Conservation (phyloP, 2,329 filamentous ascomycete species). For the Fusarium solani-melongenae region DNA sequence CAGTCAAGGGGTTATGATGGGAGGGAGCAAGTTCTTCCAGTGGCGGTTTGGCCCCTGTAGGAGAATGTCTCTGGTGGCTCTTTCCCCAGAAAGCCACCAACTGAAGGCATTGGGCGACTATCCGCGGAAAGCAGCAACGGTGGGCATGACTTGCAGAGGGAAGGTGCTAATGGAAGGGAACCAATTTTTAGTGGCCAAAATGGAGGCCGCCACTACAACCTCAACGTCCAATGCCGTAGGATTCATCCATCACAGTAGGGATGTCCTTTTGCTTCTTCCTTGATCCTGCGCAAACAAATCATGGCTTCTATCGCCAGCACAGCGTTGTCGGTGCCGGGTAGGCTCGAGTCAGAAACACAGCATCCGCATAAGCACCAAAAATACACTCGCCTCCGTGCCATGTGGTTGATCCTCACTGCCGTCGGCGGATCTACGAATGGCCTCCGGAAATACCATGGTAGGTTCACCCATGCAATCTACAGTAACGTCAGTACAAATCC, state of each 20-base stretch:
- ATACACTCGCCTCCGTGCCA: slow-evolving; percentile 14
- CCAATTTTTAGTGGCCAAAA: neutral
- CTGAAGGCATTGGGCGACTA: neutral
- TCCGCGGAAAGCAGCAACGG: neutral
- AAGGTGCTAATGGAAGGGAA: slow-evolving; percentile 3
- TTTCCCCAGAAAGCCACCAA: slow-evolving; percentile 28
- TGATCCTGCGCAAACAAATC: neutral
- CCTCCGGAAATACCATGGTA: slow-evolving; percentile 17
- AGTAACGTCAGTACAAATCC: slow-evolving; percentile 16
- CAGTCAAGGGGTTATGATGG: neutral
- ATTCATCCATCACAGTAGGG: neutral
- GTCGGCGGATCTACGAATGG: slow-evolving; percentile 24
- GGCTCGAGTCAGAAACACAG: neutral
- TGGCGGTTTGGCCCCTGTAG: slow-evolving; percentile 12
- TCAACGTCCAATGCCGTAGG: neutral
- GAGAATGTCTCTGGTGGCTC: neutral
- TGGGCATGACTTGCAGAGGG: neutral
- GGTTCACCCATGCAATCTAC: neutral
- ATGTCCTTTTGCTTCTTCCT: neutral
- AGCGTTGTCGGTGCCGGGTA: neutral
- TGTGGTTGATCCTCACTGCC: slow-evolving; percentile 17
- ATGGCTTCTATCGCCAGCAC: neutral
- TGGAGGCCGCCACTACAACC: neutral
- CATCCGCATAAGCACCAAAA: slow-evolving; percentile 26
- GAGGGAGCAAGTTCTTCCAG: slow-evolving; percentile 10